These are phyloP conservation scores for Diaporthe capsici DNA, from an alignment of 2,329 filamentous ascomycete genomes.

Conservation along the genomic window DNA sequence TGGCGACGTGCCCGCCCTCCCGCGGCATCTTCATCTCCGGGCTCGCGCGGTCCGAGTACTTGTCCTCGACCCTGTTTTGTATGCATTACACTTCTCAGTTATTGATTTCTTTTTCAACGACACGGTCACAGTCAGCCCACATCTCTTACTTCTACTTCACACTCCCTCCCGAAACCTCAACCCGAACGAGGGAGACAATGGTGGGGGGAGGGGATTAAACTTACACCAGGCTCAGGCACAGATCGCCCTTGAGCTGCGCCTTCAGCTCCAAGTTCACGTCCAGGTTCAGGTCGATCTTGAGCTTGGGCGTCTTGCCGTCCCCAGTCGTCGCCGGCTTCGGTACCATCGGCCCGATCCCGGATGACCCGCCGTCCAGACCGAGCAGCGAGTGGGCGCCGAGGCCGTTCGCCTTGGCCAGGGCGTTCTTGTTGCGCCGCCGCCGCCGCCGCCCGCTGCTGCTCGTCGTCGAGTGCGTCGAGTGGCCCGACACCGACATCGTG, in stretches of 20 bases:
- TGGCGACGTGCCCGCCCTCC: constrained; percentile 42
- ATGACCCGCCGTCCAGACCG: neutral
- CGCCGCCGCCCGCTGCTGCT: constrained; percentile 35
- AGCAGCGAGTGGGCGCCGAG: neutral
- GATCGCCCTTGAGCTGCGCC: constrained; percentile 83
- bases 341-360: constrained; percentile 7
- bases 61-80: constrained; percentile 49
- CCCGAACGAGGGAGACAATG: neutral
- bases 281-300: constrained; percentile 67
- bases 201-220: constrained; percentile 42
- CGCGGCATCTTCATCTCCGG: constrained; percentile 45
- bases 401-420: neutral
- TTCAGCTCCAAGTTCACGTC: constrained; percentile 85
- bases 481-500: constrained; percentile 27
- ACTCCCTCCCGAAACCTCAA: neutral
- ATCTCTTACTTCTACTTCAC: neutral
- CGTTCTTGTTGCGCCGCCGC: constrained; percentile 35
- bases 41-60: constrained; percentile 44
- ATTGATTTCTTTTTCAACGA: constrained; percentile 30
- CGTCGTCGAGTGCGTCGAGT: constrained; percentile 22
- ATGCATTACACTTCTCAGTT: neutral
- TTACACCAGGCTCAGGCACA: constrained; percentile 80
- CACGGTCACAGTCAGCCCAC: constrained; percentile 28
- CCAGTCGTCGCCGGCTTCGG: neutral
- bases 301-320: constrained; percentile 47